Conservation (phyloP, 1,284 basidiomycete genomes). For the Malassezia pachydermatis region DNA sequence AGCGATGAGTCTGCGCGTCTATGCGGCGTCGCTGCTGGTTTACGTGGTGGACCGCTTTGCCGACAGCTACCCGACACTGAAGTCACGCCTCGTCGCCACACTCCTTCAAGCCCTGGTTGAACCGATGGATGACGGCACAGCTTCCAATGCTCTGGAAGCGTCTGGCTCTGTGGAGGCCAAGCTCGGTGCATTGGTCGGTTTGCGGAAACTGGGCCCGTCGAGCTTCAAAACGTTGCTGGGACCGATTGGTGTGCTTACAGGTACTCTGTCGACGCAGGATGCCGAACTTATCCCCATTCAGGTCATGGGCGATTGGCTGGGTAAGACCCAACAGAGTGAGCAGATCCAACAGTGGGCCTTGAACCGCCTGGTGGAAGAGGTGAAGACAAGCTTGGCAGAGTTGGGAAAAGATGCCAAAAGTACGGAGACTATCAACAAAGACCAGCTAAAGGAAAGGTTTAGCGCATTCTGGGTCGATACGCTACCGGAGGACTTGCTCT, state of each 20-base stretch:
- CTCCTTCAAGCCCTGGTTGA: conserved; percentile 73
- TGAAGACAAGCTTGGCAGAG: conserved; percentile 19
- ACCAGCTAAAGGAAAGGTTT: conserved; percentile 5
- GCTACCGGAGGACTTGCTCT: not conserved
- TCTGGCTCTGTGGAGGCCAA: conserved; percentile 25
- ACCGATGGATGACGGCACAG: conserved; percentile 19
- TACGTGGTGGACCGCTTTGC: conserved; percentile 60
- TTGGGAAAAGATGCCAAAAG: conserved; percentile 20
- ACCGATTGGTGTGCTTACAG: conserved; percentile 6
- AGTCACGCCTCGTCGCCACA: conserved; percentile 82
- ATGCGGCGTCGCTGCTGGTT: conserved; percentile 60
- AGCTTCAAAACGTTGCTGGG: conserved; percentile 34
- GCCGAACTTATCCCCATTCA: conserved; percentile 20
- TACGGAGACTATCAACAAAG: not conserved
- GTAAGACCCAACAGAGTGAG: not conserved
- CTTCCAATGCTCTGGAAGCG: conserved; percentile 21
- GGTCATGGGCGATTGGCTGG: conserved; percentile 28
- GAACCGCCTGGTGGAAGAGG: conserved; percentile 5
- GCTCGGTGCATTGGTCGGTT: conserved; percentile 39
- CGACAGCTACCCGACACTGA: conserved; percentile 64
- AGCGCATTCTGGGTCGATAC: conserved; percentile 24
- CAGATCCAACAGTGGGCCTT: not conserved
- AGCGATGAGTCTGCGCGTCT: conserved; percentile 27
- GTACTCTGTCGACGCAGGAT: conserved; percentile 2
- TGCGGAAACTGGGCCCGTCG: conserved; percentile 34